Percentiles rank a stretch among this genome's conserved stretches.
phyloP scores from a whole-genome alignment of 768 basidiomycete species.

The Rubroboletus satanas region DNA sequence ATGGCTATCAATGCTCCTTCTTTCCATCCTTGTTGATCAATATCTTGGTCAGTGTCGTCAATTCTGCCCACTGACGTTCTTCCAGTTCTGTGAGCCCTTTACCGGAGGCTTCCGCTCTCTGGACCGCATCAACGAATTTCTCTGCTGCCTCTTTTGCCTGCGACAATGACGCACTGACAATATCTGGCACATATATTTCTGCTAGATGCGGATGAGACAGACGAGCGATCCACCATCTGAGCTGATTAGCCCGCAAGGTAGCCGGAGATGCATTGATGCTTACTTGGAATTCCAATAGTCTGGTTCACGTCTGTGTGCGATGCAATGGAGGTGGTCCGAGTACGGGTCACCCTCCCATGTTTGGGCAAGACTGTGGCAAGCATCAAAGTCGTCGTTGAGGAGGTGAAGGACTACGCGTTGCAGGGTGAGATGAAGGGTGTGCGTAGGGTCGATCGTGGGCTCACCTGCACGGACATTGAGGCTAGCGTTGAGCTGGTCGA shows the following conservation, averaged over 20 bases:
- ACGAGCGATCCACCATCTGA: slow-evolving; percentile 18
- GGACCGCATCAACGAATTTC: slow-evolving; percentile 12
- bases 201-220: slow-evolving; percentile 14
- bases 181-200: slow-evolving; percentile 14
- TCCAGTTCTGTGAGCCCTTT: slow-evolving; percentile 14
- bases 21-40: slow-evolving; percentile 9
- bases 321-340: slow-evolving; percentile 20
- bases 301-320: slow-evolving; percentile 24
- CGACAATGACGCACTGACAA: not conserved
- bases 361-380: slow-evolving; percentile 19
- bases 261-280: not conserved
- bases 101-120: slow-evolving; percentile 10
- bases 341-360: slow-evolving; percentile 20
- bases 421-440: not conserved
- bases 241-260: not conserved
- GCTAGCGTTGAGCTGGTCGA: slow-evolving; percentile 15
- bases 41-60: slow-evolving; percentile 17
- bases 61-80: slow-evolving; percentile 17
- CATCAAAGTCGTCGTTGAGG: slow-evolving; percentile 20
- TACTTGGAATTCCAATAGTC: slow-evolving; percentile 18
- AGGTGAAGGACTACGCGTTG: slow-evolving; percentile 13
- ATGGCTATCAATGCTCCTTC: not conserved
- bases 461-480: slow-evolving; percentile 15
- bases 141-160: slow-evolving; percentile 6
- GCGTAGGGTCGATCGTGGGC: not conserved